Conservation (phyloP, 2,329 filamentous ascomycete genomes). For the Cladosporium sp. region DNA sequence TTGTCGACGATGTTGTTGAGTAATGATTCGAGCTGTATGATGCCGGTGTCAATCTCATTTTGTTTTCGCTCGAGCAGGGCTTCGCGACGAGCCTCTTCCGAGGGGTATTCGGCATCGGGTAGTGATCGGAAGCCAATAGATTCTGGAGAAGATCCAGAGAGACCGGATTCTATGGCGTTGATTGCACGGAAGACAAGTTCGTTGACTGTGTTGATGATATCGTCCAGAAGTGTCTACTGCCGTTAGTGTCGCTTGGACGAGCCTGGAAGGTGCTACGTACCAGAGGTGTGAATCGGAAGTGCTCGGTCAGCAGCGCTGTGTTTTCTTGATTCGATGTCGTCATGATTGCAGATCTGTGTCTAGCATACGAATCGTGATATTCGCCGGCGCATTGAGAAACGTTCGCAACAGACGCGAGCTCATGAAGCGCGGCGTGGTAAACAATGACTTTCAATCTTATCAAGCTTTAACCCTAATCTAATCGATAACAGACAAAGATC, state of each 20-base stretch:
- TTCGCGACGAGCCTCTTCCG: conserved; percentile 25
- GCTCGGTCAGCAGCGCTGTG: conserved; percentile 77
- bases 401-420: not conserved
- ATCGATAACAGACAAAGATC: not conserved
- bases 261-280: conserved; percentile 49
- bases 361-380: not conserved
- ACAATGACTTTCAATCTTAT: not conserved
- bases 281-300: conserved; percentile 89
- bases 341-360: conserved; percentile 30
- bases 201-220: conserved; percentile 96
- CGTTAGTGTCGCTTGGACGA: conserved; percentile 13
- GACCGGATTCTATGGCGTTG: conserved; percentile 78
- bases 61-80: conserved; percentile 11
- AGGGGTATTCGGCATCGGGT: not conserved
- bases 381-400: conserved; percentile 8
- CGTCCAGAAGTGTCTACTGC: conserved; percentile 80
- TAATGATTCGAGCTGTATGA: conserved; percentile 47
- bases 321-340: conserved; percentile 42
- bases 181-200: conserved; percentile 86
- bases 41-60: conserved; percentile 73
- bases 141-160: conserved; percentile 68
- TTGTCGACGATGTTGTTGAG: conserved; percentile 48
- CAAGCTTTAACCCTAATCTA: not conserved
- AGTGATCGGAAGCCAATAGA: conserved; percentile 66
- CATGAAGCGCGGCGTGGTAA: conserved; percentile 2